Evolutionary conservation across 2,329 filamentous ascomycete genomes (phyloP), one percentile per base, ranked within the genome.

Genomic region (Fusarium sp.): DNA sequence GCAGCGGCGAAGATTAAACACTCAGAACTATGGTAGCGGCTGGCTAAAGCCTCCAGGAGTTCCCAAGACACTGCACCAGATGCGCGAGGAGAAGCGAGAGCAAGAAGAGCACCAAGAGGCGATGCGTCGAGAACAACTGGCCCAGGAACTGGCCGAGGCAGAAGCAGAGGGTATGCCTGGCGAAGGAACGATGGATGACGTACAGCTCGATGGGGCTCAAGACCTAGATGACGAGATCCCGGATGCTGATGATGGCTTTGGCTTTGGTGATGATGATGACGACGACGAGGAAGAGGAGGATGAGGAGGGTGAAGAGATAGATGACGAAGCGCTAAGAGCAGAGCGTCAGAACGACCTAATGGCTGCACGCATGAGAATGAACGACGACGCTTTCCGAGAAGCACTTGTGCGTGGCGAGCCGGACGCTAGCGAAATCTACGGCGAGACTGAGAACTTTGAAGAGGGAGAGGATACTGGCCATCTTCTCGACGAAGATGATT

Each of bases 1-100:
- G 63, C 85, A 88, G 50, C 84, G 89, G 9, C 91, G 94, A 42
- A 92, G 93, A 70, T 78, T 86, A 43, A 92, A 94, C 65, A 89
- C 98, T 27, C 86, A 90, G 43, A 91, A 93, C 70, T 97, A 96
- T 72, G 95, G 95, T 57, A 90, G 88, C 65, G 85, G 85, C 39
- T 99, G 95, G 95, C 88, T 99, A 52, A 91, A 90, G 55, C 95
- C 95, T 0, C 93, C 92, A 0, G 95, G 94, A 8, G 84, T 97
- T 51, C 75, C 87, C 53, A 99, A 98, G 81, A 97, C 94, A 1
- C 86, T 97, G 57, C 89, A 96, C 72, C 93, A 96, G 61, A 86
- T 93, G 77, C 88, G 90, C 37, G 95, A 99, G 76, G 95, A 99
- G 78, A 87, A 89, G 65, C 85, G 90, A 10, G 95, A 99, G 79